These are phyloP conservation scores for Xylaria digitata DNA, from an alignment of 2,329 filamentous ascomycete genomes.

Conservation along the genomic window DNA sequence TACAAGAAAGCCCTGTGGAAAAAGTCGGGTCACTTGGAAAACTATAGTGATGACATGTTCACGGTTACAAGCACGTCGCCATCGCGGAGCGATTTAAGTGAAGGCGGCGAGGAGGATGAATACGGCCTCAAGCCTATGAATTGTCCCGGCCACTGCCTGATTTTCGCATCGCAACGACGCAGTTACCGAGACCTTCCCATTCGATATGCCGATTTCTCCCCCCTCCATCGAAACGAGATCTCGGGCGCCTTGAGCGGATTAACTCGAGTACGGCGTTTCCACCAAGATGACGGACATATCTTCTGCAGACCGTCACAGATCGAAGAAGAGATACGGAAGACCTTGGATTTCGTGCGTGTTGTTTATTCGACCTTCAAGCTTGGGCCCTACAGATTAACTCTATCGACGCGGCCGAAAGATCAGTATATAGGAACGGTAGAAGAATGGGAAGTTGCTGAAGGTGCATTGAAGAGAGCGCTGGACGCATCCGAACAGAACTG, in stretches of 20 bases:
- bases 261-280: constrained; percentile 91
- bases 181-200: constrained; percentile 92
- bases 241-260: constrained; percentile 91
- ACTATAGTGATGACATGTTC: constrained; percentile 94
- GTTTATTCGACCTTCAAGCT: constrained; percentile 72
- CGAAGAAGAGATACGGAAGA: constrained; percentile 71
- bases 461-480: constrained; percentile 72
- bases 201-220: constrained; percentile 94
- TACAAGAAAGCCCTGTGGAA: constrained; percentile 91
- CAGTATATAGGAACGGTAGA: constrained; percentile 80
- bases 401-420: constrained; percentile 81
- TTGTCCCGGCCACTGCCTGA: constrained; percentile 92
- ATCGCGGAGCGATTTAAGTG: constrained; percentile 51
- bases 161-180: constrained; percentile 84
- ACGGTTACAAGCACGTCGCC: constrained; percentile 72
- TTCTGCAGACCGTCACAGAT: constrained; percentile 75
- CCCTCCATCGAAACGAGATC: constrained; percentile 93
- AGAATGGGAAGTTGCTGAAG: constrained; percentile 74
- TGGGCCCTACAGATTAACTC: constrained; percentile 77
- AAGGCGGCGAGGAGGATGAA: constrained; percentile 49
- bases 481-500: constrained; percentile 74
- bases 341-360: constrained; percentile 58
- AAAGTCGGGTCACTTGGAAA: constrained; percentile 86
- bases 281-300: constrained; percentile 96
- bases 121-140: constrained; percentile 94